These are phyloP conservation scores for Gynandropsis gynandra DNA, from an alignment of 345 rosid genomes.

Conservation along the genomic window DNA sequence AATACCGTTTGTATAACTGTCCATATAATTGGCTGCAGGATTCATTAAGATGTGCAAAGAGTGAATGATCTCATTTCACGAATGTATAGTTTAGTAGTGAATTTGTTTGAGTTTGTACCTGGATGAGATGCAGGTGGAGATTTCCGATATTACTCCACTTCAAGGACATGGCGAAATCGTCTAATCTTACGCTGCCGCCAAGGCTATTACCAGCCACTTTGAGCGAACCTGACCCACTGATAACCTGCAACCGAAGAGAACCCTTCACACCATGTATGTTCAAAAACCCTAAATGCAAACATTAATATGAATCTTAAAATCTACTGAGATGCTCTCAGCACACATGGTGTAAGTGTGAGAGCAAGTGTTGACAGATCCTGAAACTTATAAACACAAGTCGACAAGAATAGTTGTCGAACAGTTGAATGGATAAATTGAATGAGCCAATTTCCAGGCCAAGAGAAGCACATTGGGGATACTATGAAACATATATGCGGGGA, in stretches of 20 bases:
- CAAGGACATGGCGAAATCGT: conserved; percentile 67
- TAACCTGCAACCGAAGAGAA: conserved; percentile 39
- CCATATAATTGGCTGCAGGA: conserved; percentile 86
- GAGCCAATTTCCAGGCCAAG: too few relatives aligned
- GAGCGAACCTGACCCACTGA: conserved; percentile 64
- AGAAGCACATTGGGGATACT: too few relatives aligned
- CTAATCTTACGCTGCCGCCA: conserved; percentile 64
- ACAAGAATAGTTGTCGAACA: too few relatives aligned
- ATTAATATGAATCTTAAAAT: too few relatives aligned
- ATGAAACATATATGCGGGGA: background rate
- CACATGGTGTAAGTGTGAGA: too few relatives aligned
- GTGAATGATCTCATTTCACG: background rate
- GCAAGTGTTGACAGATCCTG: too few relatives aligned
- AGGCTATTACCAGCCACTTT: conserved; percentile 68
- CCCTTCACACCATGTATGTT: too few relatives aligned
- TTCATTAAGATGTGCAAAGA: background rate
- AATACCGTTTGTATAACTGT: conserved; percentile 74
- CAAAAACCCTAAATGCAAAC: too few relatives aligned
- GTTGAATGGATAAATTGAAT: too few relatives aligned
- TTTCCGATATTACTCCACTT: conserved; percentile 89
- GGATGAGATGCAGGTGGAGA: conserved; percentile 63
- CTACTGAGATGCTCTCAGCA: too few relatives aligned
- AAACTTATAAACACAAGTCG: background rate
- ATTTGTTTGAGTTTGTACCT: conserved; percentile 37
- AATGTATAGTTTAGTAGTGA: background rate